Percentiles rank a stretch among this genome's conserved stretches.
These are phyloP conservation scores for Yarrowia alimentaria DNA, from an alignment of 805 yeast species.

Conservation along the genomic window DNA sequence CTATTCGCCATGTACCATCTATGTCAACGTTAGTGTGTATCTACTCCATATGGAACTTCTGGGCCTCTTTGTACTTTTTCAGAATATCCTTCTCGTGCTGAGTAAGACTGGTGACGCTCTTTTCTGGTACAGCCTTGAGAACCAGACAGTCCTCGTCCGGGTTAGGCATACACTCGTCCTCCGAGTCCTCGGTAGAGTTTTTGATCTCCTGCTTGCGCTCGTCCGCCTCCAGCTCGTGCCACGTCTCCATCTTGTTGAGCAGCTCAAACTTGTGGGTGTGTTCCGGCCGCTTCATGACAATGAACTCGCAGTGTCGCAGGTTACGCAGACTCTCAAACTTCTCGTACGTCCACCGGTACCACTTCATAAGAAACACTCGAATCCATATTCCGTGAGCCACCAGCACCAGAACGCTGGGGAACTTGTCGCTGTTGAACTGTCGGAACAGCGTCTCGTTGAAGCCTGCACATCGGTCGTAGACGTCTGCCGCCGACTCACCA, in stretches of 20 bases:
- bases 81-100: conserved; percentile 25
- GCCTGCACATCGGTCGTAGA: conserved; percentile 84
- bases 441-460: conserved; percentile 85
- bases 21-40: conserved; percentile 4
- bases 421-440: conserved; percentile 64
- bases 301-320: conserved; percentile 79
- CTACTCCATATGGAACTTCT: conserved; percentile 4
- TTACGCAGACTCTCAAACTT: conserved; percentile 80
- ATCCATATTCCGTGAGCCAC: conserved; percentile 96
- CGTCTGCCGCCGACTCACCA: conserved; percentile 96
- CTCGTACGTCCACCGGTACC: conserved; percentile 93
- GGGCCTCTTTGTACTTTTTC: conserved; percentile 23
- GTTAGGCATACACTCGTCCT: conserved; percentile 26
- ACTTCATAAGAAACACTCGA: conserved; percentile 86
- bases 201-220: conserved; percentile 24
- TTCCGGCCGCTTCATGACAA: conserved; percentile 66
- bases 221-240: conserved; percentile 54
- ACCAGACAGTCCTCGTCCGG: conserved; percentile 15
- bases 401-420: conserved; percentile 77
- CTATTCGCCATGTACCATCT: conserved; percentile 5
- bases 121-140: conserved; percentile 8
- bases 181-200: conserved; percentile 19
- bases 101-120: conserved; percentile 20
- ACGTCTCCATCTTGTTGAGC: conserved; percentile 61
- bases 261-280: conserved; percentile 50